Base-by-base conservation (phyloP, 345 rosid genomes). In the Salix purpurea region DNA sequence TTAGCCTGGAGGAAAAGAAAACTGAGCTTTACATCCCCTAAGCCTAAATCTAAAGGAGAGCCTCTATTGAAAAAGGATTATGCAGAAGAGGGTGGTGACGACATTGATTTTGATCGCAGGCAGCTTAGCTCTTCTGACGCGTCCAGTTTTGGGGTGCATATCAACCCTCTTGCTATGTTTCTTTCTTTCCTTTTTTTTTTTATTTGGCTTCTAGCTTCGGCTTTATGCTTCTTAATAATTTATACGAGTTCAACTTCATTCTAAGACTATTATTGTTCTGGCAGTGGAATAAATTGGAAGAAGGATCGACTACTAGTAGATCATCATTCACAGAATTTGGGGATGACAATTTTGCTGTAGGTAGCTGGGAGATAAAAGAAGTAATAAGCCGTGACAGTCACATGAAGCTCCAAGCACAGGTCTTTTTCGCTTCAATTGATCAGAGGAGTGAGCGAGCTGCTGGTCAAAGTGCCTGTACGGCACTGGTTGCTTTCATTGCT, bases 391-490 rank as follows among this genome's bases (percentile, higher is more conserved):
- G 97, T 74, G 91, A 91, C 21, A 91, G 91, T 46, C 74, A 81
- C 73, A 42, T 89, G 87, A 89, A 85, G 76, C 89, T 91, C 34
- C 84, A 82, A 68, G 85, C 88, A 6, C 77, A 84, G 21, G 90
- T 91, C 69, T 91, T 91, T 75, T 87, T 90, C 23, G 92, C 92
- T 46, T 90, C 94, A 1, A 90, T 89, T 16, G 97, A 91, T 78
- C 94, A 90, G 73, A 81, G 91, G 65, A 90, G 89, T 19, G 90
- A 88, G 71, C 86, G 86, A 66, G 97, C 94, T 21, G 92, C 91
- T 1, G 97, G 97, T 8, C 92, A 84, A 74, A 90, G 97, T 67
- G 94, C 97, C 16, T 91, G 97, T 64, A 89, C 97, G 0, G 90
- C 89, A 3, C 86, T 91, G 46, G 97, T 86, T 30, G 89, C 88